Conservation (phyloP, 306 rosid genomes). For the Quercus glauca region DNA sequence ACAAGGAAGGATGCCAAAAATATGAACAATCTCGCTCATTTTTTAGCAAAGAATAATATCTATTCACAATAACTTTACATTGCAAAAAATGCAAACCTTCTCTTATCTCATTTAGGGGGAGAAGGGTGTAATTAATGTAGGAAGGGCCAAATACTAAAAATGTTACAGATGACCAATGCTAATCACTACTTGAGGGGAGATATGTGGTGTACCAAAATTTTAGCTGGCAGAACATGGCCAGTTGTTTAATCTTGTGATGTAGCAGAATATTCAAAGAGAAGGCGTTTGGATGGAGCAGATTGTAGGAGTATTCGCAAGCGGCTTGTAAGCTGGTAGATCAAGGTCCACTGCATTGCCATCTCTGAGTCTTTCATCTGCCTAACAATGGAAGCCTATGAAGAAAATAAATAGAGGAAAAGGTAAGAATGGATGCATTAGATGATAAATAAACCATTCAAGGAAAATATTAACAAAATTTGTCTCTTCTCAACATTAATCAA, state of each 20-base stretch:
- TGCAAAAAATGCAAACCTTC: not conserved
- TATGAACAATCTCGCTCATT: constrained; percentile 41
- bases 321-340: constrained; percentile 83
- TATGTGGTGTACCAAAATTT: not conserved
- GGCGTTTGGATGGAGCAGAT: constrained; percentile 64
- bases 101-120: not conserved
- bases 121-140: too few relatives aligned
- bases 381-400: constrained; percentile 64
- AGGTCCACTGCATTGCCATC: constrained; percentile 89
- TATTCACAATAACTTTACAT: not conserved
- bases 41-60: constrained; percentile 48
- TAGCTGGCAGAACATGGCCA: not conserved
- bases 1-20: constrained; percentile 15
- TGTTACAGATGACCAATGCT: not conserved
- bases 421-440: constrained; percentile 9
- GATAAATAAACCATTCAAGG: not conserved
- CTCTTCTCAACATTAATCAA: too few relatives aligned
- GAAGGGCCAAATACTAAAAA: not conserved
- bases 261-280: constrained; percentile 79
- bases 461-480: not conserved
- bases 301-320: constrained; percentile 76
- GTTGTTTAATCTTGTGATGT: constrained; percentile 57
- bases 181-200: not conserved
- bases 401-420: not conserved
- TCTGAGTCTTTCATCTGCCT: constrained; percentile 92